Base-by-base conservation (phyloP, 345 rosid species). In the Salix caprea region DNA sequence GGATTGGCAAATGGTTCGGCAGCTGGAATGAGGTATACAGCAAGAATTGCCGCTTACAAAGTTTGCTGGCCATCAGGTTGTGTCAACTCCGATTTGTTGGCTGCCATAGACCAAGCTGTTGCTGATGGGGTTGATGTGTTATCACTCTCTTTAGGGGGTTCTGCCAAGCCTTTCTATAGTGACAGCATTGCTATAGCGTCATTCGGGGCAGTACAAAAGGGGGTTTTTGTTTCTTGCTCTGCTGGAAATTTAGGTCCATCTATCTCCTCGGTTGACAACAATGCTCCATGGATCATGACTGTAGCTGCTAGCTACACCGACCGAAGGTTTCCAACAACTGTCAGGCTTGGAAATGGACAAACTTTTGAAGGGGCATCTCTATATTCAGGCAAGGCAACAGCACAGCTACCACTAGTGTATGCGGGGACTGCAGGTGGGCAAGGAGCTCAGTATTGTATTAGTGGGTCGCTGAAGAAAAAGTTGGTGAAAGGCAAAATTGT, bases 231-330 rank as follows among this genome's bases (percentile, higher is more conserved):
- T 61, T 82, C 96, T 10, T 91, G 91, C 85, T 90, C 97, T 2
- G 98, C 94, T 0, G 96, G 97, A 14, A 94, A 94, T 74, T 82
- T 87, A 0, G 98, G 98, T 16, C 96, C 98, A 1, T 14, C 24
- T 2, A 40, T 46, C n/a, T 88, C 89, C n/a, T 83, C 91, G 0
- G 83, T 82, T 1, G 81, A 80, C 65, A 94, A 94, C 61, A 82
- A 87, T 0, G 93, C 97, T 7, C 96, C 98, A 0, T 94, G 98
- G 98, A 80, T 94, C 65, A 90, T 85, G 90, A 94, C 98, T 0
- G 97, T 92, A 1, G 98, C 92, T 15, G 98, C 98, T 9, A 90
- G 94, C 85, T 86, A 87, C 82, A 84, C 79, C 1, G 91, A 91
- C 76, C 76, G 90, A 67, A 90, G 90, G 70, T 94, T 94, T 72